phyloP scores from a whole-genome alignment of 352 stramenopile species.

The Globisporangium splendens region DNA sequence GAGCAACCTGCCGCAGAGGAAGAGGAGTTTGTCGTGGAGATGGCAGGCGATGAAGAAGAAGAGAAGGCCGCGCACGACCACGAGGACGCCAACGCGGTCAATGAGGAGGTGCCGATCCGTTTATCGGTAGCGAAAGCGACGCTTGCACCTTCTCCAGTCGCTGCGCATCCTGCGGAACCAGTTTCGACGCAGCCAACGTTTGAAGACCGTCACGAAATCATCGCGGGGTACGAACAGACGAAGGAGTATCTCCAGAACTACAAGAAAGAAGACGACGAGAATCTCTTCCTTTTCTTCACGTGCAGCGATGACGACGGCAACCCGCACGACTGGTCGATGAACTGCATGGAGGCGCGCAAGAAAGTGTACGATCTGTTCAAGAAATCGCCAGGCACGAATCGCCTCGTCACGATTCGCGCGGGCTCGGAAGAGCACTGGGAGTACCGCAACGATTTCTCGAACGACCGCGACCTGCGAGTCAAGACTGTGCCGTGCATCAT shows the following conservation, averaged over 20 bases:
- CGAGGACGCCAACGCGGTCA: conserved; percentile 2
- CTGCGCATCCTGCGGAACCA: background rate
- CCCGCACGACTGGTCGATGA: conserved; percentile 45
- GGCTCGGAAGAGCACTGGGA: conserved; percentile 53
- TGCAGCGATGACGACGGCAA: conserved; percentile 48
- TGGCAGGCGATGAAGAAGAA: conserved; percentile 4
- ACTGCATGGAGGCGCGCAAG: conserved; percentile 38
- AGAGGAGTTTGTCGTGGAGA: background rate
- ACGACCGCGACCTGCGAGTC: conserved; percentile 56
- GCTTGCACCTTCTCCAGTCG: background rate
- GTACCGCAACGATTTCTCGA: conserved; percentile 46
- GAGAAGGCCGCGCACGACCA: conserved; percentile 18
- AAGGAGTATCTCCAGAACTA: conserved; percentile 49
- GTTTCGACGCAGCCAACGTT: conserved; percentile 13
- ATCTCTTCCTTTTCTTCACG: conserved; percentile 68
- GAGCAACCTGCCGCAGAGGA: conserved; percentile 6
- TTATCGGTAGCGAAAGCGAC: background rate
- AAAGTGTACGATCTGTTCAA: conserved; percentile 52
- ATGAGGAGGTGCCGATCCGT: conserved; percentile 9
- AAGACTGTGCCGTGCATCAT: conserved; percentile 61
- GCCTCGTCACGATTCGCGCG: conserved; percentile 52
- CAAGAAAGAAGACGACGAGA: conserved; percentile 22
- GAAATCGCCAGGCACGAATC: conserved; percentile 49
- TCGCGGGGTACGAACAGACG: conserved; percentile 48
- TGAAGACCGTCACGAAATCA: conserved; percentile 36